These are phyloP conservation scores for Leccinum imitatum DNA, from an alignment of 768 basidiomycete genomes.

Conservation along the genomic window DNA sequence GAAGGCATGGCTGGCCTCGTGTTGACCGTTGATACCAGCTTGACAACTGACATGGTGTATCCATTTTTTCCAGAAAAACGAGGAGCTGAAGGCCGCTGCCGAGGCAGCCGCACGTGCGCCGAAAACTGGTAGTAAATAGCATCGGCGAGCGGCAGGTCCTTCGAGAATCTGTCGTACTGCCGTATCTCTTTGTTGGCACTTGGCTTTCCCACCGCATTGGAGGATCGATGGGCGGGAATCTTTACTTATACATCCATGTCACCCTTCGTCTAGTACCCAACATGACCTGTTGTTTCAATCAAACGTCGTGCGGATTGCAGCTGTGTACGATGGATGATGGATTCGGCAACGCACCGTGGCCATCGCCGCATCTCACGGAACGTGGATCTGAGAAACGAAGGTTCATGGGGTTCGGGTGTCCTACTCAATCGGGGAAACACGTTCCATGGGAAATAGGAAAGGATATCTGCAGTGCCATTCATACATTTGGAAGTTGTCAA, in stretches of 20 bases:
- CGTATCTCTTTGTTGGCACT: slow-evolving; percentile 3
- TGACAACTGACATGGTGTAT: slow-evolving; percentile 9
- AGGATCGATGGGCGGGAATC: slow-evolving; percentile 17
- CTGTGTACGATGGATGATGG: slow-evolving; percentile 3
- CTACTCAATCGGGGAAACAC: slow-evolving; percentile 17
- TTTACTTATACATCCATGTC: slow-evolving; percentile 13
- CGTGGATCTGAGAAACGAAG: slow-evolving; percentile 17
- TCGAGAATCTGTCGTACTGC: slow-evolving; percentile 15
- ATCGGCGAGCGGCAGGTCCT: slow-evolving; percentile 21
- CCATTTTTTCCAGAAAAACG: slow-evolving; percentile 47
- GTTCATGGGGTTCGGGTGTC: background rate
- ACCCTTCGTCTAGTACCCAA: slow-evolving; percentile 13
- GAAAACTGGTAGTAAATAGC: slow-evolving; percentile 38
- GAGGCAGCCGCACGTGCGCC: slow-evolving; percentile 17
- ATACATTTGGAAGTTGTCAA: slow-evolving; percentile 10
- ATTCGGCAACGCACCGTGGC: slow-evolving; percentile 18
- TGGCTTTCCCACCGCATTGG: background rate
- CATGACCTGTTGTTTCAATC: slow-evolving; percentile 8
- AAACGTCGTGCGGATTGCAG: background rate
- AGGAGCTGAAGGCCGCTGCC: slow-evolving; percentile 45
- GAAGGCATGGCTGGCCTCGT: slow-evolving; percentile 49
- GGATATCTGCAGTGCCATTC: slow-evolving; percentile 3
- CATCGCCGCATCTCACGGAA: slow-evolving; percentile 26
- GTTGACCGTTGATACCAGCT: background rate
- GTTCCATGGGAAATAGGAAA: slow-evolving; percentile 7